Evolutionary conservation across 2,329 filamentous ascomycete genomes (phyloP).

Genomic region (Fusarium burgessii): DNA sequence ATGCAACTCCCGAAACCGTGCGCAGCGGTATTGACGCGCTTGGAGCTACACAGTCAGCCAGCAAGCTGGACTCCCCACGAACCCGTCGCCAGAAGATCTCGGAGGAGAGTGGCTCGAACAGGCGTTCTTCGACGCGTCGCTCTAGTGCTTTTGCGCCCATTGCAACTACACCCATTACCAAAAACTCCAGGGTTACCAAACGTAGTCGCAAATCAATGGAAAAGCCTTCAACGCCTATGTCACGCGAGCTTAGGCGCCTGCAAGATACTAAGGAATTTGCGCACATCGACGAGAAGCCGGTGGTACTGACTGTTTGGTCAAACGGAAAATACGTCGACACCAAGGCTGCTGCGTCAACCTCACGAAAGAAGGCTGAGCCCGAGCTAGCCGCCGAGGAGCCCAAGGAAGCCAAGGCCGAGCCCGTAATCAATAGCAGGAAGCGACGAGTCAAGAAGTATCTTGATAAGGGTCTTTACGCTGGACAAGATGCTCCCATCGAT

Average conservation of each 20-base stretch:
- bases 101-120: constrained; percentile 45
- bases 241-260: constrained; percentile 70
- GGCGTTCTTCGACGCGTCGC: constrained; percentile 60
- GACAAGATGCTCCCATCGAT: constrained; percentile 72
- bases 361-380: constrained; percentile 52
- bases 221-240: constrained; percentile 59
- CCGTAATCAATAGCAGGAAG: constrained; percentile 53
- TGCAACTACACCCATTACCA: constrained; percentile 59
- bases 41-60: constrained; percentile 58
- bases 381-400: constrained; percentile 43
- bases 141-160: constrained; percentile 52
- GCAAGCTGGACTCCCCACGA: constrained; percentile 52
- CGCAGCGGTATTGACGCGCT: constrained; percentile 61
- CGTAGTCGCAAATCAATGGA: constrained; percentile 67
- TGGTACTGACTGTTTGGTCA: constrained; percentile 71
- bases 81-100: constrained; percentile 49
- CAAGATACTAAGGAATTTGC: constrained; percentile 73
- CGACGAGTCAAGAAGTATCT: constrained; percentile 80
- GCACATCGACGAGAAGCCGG: constrained; percentile 68
- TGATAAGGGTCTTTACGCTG: constrained; percentile 85
- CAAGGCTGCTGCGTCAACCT: constrained; percentile 55
- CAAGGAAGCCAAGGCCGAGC: constrained; percentile 53
- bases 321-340: constrained; percentile 71
- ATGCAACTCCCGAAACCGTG: constrained; percentile 36
- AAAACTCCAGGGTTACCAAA: constrained; percentile 69